Evolutionary conservation across 1,139 yeast species (phyloP).

Genomic region (Candida neerlandica): DNA sequence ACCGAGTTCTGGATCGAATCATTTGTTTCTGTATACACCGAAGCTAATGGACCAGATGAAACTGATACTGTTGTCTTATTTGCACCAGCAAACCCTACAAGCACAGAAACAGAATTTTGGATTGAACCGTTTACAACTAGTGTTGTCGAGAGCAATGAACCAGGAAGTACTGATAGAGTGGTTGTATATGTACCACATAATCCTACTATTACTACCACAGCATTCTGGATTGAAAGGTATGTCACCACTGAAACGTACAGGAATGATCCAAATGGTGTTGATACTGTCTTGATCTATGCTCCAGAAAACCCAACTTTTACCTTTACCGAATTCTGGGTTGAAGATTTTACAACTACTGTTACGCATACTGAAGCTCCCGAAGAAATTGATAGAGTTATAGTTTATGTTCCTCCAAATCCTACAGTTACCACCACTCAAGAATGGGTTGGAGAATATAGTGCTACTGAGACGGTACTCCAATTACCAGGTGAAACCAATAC

Average conservation of each 20-base stretch:
- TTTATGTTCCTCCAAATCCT: conserved; percentile 20
- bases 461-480: neutral
- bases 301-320: conserved; percentile 11
- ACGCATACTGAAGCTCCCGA: conserved; percentile 4
- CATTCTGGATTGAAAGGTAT: conserved; percentile 13
- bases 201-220: neutral
- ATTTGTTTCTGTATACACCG: conserved; percentile 10
- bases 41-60: neutral
- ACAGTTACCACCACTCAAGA: conserved; percentile 17
- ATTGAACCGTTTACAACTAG: conserved; percentile 14
- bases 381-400: conserved; percentile 20
- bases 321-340: conserved; percentile 14
- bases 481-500: neutral
- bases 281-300: conserved; percentile 14
- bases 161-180: conserved; percentile 14
- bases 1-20: conserved; percentile 17
- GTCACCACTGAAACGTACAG: conserved; percentile 13
- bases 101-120: conserved; percentile 12
- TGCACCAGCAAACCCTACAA: conserved; percentile 14
- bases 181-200: conserved; percentile 19
- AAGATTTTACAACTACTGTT: conserved; percentile 14
- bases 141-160: conserved; percentile 12
- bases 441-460: conserved; percentile 1
- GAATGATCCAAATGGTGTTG: conserved; percentile 17
- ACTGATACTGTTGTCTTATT: conserved; percentile 21